phyloP scores from a whole-genome alignment of 345 rosid genomes.

The Kernera saxatilis region DNA sequence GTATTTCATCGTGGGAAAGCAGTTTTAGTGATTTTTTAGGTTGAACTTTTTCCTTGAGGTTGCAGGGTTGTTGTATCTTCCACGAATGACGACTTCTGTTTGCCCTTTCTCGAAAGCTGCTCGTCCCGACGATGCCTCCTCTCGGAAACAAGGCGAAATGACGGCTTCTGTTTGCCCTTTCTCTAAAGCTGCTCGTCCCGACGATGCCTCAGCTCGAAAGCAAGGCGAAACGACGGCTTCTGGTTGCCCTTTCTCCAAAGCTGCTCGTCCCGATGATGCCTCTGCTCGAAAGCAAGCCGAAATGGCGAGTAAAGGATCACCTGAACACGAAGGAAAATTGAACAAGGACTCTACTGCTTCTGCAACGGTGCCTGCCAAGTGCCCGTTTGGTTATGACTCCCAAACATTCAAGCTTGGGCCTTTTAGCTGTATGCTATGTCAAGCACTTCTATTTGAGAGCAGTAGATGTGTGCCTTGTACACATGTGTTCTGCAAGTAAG shows the following conservation, averaged over 20 bases:
- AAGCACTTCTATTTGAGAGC: slow-evolving; percentile 70
- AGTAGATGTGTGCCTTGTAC: slow-evolving; percentile 89
- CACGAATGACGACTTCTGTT: slow-evolving; percentile 54
- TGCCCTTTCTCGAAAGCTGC: slow-evolving; percentile 67
- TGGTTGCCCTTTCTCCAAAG: slow-evolving; percentile 62
- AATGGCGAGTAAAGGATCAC: slow-evolving; percentile 25
- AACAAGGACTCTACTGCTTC: slow-evolving; percentile 38
- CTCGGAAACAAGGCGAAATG: neutral
- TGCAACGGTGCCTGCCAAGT: slow-evolving; percentile 56
- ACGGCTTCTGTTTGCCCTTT: slow-evolving; percentile 47
- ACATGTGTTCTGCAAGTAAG: slow-evolving; percentile 89
- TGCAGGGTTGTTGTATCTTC: slow-evolving; percentile 9
- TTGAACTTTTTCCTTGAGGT: neutral
- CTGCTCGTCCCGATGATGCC: slow-evolving; percentile 53
- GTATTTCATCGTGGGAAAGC: neutral
- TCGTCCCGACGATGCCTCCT: slow-evolving; percentile 47
- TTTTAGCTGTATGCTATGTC: slow-evolving; percentile 87
- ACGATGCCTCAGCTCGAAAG: slow-evolving; percentile 37
- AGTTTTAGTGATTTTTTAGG: slow-evolving; percentile 4
- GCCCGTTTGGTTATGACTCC: slow-evolving; percentile 93
- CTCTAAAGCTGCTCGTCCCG: slow-evolving; percentile 61
- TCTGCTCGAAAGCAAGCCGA: neutral
- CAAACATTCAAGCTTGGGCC: slow-evolving; percentile 93
- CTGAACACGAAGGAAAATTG: slow-evolving; percentile 27
- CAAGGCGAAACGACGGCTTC: slow-evolving; percentile 18